Base-by-base conservation (phyloP, 805 yeast genomes). In the Kluyveromyces nonfermentans region DNA sequence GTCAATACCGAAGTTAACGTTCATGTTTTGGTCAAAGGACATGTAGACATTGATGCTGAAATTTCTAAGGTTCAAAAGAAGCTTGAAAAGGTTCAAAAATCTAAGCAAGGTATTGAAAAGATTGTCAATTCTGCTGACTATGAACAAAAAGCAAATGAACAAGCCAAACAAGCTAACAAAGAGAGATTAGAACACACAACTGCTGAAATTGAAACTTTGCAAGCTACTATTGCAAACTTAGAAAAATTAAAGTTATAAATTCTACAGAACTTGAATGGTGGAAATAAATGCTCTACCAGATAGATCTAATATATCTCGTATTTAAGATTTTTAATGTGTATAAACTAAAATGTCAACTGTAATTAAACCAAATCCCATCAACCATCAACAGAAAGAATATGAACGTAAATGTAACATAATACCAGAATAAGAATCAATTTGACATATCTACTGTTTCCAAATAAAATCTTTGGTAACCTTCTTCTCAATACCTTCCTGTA, bases 21-120 rank as follows among this genome's bases (percentile, higher is more conserved):
- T 17, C 96, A 87, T 57, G 77, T 90, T 25, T 73, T 93, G 62
- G 96, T 90, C 46, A 89, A 87, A 73, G 98, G 97, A 43, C 89
- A 84, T 62, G 80, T 93, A 53, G 97, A 90, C 64, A 76, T 89
- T 54, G 97, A 88, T 57, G 83, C 83, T 44, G 97, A 93, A 70
- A 85, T 93, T 56, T 60, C 71, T 54, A 93, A 90, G 74, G 93
- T 88, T 33, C 65, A 71, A 57, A 78, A 78, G 74, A 90, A 85
- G 71, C 73, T 89, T 56, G 74, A 65, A 47, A 83, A 82, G 64
- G 76, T 82, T 36, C 64, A 69, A 53, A 80, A 77, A 55, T 68
- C 77, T 50, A 74, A 77, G 58, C 73, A 72, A 50, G 74, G 76
- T 57, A 73, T 85, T 48, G 78, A 80, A 52, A 90, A 87, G 68